Conservation (phyloP, 768 basidiomycete genomes). For the Russula sp. region DNA sequence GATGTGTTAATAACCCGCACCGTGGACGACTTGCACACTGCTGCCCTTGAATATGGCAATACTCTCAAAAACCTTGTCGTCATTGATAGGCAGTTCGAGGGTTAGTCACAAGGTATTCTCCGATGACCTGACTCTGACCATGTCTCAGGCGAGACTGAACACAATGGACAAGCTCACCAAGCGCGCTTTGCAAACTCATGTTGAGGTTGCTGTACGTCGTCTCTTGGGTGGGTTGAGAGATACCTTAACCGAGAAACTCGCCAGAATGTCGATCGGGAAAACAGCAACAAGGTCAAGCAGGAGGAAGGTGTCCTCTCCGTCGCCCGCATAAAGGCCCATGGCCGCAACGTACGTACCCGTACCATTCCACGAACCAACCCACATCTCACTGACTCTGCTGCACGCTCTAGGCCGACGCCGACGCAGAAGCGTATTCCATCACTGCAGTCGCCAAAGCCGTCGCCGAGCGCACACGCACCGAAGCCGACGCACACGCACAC, state of each 20-base stretch:
- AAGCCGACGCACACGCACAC: constrained; percentile 71
- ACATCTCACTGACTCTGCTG: background rate
- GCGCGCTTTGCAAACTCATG: constrained; percentile 78
- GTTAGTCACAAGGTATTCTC: constrained; percentile 12
- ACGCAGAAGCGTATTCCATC: constrained; percentile 68
- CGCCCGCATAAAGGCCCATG: constrained; percentile 67
- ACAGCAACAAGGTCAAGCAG: constrained; percentile 82
- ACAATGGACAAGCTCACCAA: constrained; percentile 86
- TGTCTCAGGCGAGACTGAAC: constrained; percentile 55
- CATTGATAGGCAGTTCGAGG: constrained; percentile 85
- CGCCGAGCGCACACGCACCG: constrained; percentile 59
- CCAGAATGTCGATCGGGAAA: constrained; percentile 81
- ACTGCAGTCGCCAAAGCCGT: constrained; percentile 71
- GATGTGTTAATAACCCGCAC: constrained; percentile 77
- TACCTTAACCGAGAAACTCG: background rate
- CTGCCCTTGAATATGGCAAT: constrained; percentile 80
- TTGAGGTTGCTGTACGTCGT: constrained; percentile 67
- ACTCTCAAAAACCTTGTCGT: constrained; percentile 79
- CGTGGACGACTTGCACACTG: constrained; percentile 81
- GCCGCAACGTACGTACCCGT: constrained; percentile 39
- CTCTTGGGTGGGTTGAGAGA: background rate
- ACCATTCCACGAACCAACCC: background rate
- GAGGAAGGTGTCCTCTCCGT: constrained; percentile 76
- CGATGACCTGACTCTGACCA: background rate
- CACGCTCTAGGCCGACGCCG: constrained; percentile 51